These are phyloP conservation scores for Lippia alba DNA, from an alignment of 305 asterid genomes.

Conservation along the genomic window DNA sequence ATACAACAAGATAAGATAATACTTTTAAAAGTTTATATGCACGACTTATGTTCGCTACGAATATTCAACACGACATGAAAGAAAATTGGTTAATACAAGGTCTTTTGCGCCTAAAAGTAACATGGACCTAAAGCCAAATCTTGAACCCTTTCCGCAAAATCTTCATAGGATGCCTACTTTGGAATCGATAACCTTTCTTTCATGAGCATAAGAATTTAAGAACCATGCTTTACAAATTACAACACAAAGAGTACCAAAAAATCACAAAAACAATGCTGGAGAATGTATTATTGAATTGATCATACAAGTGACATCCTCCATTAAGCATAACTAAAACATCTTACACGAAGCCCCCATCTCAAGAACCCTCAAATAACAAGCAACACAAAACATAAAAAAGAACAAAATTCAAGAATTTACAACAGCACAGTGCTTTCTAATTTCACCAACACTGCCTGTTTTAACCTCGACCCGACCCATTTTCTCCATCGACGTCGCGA, in stretches of 20 bases:
- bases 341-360: neutral
- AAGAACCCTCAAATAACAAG: neutral
- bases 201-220: neutral
- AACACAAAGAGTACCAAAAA: neutral
- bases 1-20: too few relatives aligned
- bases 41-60: too few relatives aligned
- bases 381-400: neutral
- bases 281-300: neutral
- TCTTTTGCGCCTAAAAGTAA: neutral
- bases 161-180: neutral
- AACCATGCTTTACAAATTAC: neutral
- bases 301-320: neutral
- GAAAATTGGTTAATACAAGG: too few relatives aligned
- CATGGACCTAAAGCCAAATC: neutral
- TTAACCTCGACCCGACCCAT: constrained; percentile 63
- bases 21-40: too few relatives aligned
- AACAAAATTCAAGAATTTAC: constrained; percentile 42
- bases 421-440: constrained; percentile 68
- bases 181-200: neutral
- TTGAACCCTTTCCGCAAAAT: neutral
- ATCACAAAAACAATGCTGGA: neutral
- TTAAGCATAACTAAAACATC: neutral
- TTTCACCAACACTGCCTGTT: constrained; percentile 66
- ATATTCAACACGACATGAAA: too few relatives aligned
- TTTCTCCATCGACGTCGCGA: constrained; percentile 76